Percentiles rank a stretch among this genome's conserved stretches.
phyloP scores from a whole-genome alignment of 2,329 filamentous ascomycete genomes.

The Akanthomyces lecanii region DNA sequence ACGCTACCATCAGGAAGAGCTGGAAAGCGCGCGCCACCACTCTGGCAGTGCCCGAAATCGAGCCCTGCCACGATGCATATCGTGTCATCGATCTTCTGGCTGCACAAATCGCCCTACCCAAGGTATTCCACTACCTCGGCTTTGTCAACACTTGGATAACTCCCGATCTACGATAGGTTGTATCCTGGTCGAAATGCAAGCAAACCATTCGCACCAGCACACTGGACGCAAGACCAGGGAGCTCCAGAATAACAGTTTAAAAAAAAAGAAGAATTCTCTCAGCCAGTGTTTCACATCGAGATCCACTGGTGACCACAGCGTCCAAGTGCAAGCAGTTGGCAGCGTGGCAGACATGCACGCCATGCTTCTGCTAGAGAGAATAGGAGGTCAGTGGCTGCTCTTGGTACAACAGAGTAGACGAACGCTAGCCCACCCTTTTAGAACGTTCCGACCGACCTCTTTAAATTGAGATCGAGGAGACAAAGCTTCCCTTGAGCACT shows the following conservation, averaged over 20 bases:
- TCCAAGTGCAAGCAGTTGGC: neutral
- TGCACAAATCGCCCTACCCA: too few species aligned
- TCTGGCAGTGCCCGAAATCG: neutral
- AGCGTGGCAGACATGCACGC: neutral
- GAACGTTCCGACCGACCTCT: neutral
- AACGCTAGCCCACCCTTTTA: neutral
- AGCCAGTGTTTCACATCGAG: neutral
- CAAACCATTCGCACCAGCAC: too few species aligned
- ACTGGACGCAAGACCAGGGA: neutral
- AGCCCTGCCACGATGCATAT: constrained; percentile 7
- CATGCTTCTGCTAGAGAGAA: neutral
- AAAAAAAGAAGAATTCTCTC: constrained; percentile 1
- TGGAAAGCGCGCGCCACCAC: constrained; percentile 7
- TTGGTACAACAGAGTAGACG: neutral
- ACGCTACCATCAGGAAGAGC: neutral
- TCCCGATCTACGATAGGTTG: too few species aligned
- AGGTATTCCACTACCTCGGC: neutral
- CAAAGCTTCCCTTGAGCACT: neutral
- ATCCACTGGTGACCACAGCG: neutral
- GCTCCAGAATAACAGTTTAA: neutral
- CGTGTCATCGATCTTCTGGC: neutral
- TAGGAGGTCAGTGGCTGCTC: neutral
- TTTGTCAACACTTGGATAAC: too few species aligned
- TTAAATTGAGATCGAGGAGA: neutral
- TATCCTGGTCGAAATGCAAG: too few species aligned